Percentiles rank a stretch among this genome's conserved stretches.
Evolutionary conservation across 2,329 filamentous ascomycete species (phyloP).

Genomic region (Verticillium isaacii): DNA sequence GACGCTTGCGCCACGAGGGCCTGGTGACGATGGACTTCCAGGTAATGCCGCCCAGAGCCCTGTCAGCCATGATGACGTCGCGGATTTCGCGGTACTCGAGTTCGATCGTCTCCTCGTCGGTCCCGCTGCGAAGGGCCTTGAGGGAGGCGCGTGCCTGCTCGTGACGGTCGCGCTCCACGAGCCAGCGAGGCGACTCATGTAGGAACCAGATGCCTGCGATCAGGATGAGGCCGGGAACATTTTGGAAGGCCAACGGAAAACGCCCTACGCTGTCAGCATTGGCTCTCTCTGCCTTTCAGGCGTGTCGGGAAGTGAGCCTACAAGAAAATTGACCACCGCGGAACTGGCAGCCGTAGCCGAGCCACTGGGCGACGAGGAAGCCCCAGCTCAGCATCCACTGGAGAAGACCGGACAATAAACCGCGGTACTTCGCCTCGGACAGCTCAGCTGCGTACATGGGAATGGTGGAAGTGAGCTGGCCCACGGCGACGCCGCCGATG

Average conservation of each 20-base stretch:
- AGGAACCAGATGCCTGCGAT: slow-evolving; percentile 18
- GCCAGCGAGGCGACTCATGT: slow-evolving; percentile 18
- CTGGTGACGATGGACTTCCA: slow-evolving; percentile 37
- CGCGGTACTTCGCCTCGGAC: slow-evolving; percentile 30
- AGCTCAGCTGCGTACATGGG: slow-evolving; percentile 41
- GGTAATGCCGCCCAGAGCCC: slow-evolving; percentile 25
- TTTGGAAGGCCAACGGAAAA: slow-evolving; percentile 25
- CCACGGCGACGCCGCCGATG: slow-evolving; percentile 44
- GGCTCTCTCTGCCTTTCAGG: not conserved
- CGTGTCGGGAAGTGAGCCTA: slow-evolving; percentile 5
- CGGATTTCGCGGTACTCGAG: slow-evolving; percentile 34
- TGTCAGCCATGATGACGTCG: slow-evolving; percentile 29
- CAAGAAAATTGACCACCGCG: slow-evolving; percentile 20
- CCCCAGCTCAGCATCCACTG: slow-evolving; percentile 41
- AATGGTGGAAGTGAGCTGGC: slow-evolving; percentile 39
- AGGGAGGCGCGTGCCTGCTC: slow-evolving; percentile 27
- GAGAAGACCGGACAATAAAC: slow-evolving; percentile 31
- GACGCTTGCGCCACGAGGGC: slow-evolving; percentile 36
- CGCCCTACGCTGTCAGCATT: slow-evolving; percentile 16
- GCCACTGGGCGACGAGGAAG: slow-evolving; percentile 31
- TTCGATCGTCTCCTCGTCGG: slow-evolving; percentile 28
- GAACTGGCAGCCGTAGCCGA: slow-evolving; percentile 25
- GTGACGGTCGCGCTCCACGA: slow-evolving; percentile 29
- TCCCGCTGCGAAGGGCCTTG: slow-evolving; percentile 23
- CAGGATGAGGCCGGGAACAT: slow-evolving; percentile 17